Percentiles rank a stretch among this genome's conserved stretches.
These are phyloP conservation scores for Aleurites moluccanus DNA, from an alignment of 441 rosid genomes.

Conservation along the genomic window DNA sequence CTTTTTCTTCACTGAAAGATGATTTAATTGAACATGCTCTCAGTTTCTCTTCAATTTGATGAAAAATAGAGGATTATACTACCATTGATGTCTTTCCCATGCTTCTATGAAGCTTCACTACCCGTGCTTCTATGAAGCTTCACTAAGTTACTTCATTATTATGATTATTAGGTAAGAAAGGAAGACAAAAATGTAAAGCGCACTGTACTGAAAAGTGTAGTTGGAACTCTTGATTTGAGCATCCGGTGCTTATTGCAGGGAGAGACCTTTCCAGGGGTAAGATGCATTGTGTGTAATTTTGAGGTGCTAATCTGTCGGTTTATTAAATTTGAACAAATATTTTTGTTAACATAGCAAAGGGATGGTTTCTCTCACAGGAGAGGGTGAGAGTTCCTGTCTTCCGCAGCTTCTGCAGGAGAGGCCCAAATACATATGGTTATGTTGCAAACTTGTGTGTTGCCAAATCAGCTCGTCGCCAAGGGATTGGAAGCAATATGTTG, in stretches of 20 bases:
- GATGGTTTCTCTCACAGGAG: constrained; percentile 48
- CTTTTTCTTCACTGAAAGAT: not conserved
- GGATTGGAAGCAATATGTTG: constrained; percentile 79
- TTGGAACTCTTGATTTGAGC: constrained; percentile 86
- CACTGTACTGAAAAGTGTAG: constrained; percentile 72
- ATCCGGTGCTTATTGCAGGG: constrained; percentile 60
- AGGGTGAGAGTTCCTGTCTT: constrained; percentile 52
- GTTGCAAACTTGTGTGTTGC: constrained; percentile 71
- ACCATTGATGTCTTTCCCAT: not conserved
- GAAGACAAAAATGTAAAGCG: constrained; percentile 55
- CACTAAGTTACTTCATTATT: not conserved
- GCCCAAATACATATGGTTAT: constrained; percentile 60
- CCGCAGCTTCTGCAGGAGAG: constrained; percentile 43
- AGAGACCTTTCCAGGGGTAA: constrained; percentile 88
- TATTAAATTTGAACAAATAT: not conserved
- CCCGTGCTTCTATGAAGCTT: too few relatives aligned
- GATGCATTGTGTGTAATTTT: constrained; percentile 10
- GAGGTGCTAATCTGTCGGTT: constrained; percentile 8
- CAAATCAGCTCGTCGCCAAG: constrained; percentile 81
- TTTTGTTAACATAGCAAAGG: constrained; percentile 16
- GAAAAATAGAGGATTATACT: not conserved
- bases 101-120: too few relatives aligned
- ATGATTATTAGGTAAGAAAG: constrained; percentile 57
- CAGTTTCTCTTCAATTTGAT: not conserved
- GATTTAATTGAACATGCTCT: not conserved